Base-by-base conservation (phyloP, 2,329 filamentous ascomycete genomes). In the Nothophoma quercina region DNA sequence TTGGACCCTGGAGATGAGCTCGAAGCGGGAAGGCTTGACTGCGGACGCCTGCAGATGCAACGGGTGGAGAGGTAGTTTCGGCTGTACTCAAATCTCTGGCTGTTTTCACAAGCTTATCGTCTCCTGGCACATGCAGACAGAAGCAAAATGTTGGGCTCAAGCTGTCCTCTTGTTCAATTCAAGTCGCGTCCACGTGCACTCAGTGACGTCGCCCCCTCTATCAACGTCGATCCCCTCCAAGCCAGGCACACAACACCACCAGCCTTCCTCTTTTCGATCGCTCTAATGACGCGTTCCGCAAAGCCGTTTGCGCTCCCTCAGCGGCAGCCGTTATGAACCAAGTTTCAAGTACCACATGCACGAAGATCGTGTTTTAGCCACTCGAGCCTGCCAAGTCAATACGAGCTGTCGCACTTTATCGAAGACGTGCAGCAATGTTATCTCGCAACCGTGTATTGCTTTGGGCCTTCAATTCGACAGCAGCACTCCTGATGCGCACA, bases 251-350 rank as follows among this genome's bases (percentile, higher is more conserved):
- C 28, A 16, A 8, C 42, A 36, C 35, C n/a, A n/a, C 38, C 26
- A 38, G 18, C 43, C 43, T 53, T 53, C 12, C 50, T 53, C 50
- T 38, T 47, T 43, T 38, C 26, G 43, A 18, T 16, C 38, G 18
- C n/a, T 39, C 38, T 29, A 33, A 48, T 53, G 50, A 53, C 50
- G 50, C 50, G 50, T 51, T 26, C 28, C 40, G 33, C 40, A 23
- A 15, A n/a, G 18, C 39, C 33, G 47, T 43, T 33, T n/a, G 19
- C 19, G 30, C 40, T 29, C 30, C n/a, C 9, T n/a, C 42, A 38
- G 29, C 36, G 35, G 36, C 42, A 19, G 30, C 49, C 42, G 49
- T 46, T 47, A 22, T 30, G 42, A 47, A 21, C 36, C 36, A 43
- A 38, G 32, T 42, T 52, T 52, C 33, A 36, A 41, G 29, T 25